Conservation (phyloP, 2,329 filamentous ascomycete species). For the Simplicillium aogashimaense region DNA sequence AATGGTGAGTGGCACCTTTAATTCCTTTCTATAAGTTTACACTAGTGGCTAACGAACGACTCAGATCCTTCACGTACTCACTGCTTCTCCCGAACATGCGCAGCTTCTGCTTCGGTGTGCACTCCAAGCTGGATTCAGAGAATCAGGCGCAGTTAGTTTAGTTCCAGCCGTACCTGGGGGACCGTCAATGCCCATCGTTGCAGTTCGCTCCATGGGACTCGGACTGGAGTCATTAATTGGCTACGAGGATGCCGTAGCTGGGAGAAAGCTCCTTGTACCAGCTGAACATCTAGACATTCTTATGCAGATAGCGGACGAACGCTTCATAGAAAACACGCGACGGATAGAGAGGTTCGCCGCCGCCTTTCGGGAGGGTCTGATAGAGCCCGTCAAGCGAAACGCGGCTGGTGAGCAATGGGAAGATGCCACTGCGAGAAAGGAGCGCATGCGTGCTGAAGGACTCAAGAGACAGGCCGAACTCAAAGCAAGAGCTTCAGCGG, state of each 20-base stretch:
- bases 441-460: conserved; percentile 49
- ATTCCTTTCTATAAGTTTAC: conserved; percentile 5
- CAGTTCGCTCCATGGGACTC: conserved; percentile 74
- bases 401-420: conserved; percentile 41
- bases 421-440: conserved; percentile 37
- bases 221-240: conserved; percentile 76
- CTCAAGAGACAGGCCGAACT: conserved; percentile 39
- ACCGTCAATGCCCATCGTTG: conserved; percentile 60
- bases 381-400: conserved; percentile 14
- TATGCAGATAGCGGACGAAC: conserved; percentile 60
- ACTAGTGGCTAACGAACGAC: conserved; percentile 1
- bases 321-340: conserved; percentile 60
- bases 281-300: conserved; percentile 59
- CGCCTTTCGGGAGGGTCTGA: conserved; percentile 31
- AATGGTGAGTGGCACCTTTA: conserved; percentile 56
- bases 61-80: conserved; percentile 82
- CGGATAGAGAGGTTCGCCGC: conserved; percentile 55
- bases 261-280: conserved; percentile 42
- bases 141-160: conserved; percentile 74
- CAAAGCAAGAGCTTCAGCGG: conserved; percentile 11
- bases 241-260: conserved; percentile 26
- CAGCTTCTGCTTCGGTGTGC: conserved; percentile 68
- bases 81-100: conserved; percentile 64
- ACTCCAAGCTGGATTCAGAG: conserved; percentile 74
- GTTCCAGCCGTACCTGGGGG: conserved; percentile 21